These are phyloP conservation scores for Hemerocallis citrina DNA, from an alignment of 106 monocot species.

Conservation along the genomic window DNA sequence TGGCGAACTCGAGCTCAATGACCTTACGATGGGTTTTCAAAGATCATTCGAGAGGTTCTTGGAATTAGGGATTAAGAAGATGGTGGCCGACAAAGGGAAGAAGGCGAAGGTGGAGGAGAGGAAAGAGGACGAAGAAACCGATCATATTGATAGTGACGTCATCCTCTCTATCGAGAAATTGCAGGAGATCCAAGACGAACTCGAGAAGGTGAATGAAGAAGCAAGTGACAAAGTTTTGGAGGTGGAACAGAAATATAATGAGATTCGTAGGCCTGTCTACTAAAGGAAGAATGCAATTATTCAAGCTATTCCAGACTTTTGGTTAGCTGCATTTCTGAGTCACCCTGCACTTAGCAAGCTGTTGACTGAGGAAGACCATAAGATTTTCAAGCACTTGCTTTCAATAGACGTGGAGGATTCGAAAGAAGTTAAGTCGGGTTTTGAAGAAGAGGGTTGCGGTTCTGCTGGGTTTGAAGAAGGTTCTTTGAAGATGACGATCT, in stretches of 20 bases:
- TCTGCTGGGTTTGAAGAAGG: too few species aligned
- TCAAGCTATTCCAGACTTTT: too few species aligned
- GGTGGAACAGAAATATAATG: constrained; percentile 41
- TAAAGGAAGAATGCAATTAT: constrained; percentile 26
- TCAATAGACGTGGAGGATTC: too few species aligned
- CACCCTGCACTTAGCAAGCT: constrained; percentile 53
- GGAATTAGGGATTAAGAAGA: constrained; percentile 22
- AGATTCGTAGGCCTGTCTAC: constrained; percentile 45
- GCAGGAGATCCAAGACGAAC: constrained; percentile 52
- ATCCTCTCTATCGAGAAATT: constrained; percentile 54
- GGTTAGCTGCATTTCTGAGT: constrained; percentile 43
- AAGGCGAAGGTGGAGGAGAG: too few species aligned
- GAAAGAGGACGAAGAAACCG: constrained; percentile 24
- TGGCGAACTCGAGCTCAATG: too few species aligned
- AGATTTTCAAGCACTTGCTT: too few species aligned
- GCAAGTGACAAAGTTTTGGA: constrained; percentile 48
- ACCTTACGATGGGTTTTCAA: too few species aligned
- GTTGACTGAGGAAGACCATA: constrained; percentile 48
- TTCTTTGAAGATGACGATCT: too few species aligned
- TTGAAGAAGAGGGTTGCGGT: too few species aligned
- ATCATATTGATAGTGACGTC: constrained; percentile 47
- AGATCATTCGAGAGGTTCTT: too few species aligned
- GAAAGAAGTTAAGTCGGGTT: too few species aligned
- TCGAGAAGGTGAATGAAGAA: constrained; percentile 49
- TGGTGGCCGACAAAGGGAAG: constrained; percentile 49